Evolutionary conservation across 139 green algal genomes (phyloP).

Genomic region (Coelastrella sp.): DNA sequence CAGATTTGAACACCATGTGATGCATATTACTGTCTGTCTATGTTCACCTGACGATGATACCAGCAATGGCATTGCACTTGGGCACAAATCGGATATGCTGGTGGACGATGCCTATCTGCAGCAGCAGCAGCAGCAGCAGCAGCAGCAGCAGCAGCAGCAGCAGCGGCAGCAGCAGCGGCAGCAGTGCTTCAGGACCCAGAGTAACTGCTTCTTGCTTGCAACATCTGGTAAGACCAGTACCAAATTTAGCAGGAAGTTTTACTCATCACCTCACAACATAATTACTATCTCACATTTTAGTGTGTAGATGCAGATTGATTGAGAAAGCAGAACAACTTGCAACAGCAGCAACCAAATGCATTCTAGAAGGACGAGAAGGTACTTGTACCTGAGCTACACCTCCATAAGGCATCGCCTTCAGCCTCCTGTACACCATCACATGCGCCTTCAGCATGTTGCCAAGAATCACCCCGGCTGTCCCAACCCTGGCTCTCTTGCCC

Average conservation of each 20-base stretch:
- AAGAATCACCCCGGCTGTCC: conserved; percentile 26
- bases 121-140: conserved; percentile 11
- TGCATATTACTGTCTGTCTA: no score
- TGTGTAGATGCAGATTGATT: no score
- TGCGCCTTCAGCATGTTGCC: conserved; percentile 63
- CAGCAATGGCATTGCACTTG: conserved; percentile 3
- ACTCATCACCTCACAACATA: no score
- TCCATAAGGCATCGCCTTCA: conserved; percentile 70
- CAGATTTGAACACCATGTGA: no score
- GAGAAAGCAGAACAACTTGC: no score
- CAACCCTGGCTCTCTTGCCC: conserved; percentile 51
- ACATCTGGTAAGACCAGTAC: neutral
- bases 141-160: conserved; percentile 8
- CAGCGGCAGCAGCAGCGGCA: neutral
- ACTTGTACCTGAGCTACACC: neutral
- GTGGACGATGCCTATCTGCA: conserved; percentile 68
- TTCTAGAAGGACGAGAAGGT: neutral
- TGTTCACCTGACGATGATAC: conserved; percentile 23
- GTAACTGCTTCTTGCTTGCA: neutral
- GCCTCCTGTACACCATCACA: conserved; percentile 65
- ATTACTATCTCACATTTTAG: no score
- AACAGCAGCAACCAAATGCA: no score
- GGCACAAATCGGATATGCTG: conserved; percentile 71
- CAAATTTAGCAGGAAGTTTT: no score
- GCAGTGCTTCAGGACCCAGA: neutral